Base-by-base conservation (phyloP, 768 basidiomycete species). In the Tephrocybe sp. region DNA sequence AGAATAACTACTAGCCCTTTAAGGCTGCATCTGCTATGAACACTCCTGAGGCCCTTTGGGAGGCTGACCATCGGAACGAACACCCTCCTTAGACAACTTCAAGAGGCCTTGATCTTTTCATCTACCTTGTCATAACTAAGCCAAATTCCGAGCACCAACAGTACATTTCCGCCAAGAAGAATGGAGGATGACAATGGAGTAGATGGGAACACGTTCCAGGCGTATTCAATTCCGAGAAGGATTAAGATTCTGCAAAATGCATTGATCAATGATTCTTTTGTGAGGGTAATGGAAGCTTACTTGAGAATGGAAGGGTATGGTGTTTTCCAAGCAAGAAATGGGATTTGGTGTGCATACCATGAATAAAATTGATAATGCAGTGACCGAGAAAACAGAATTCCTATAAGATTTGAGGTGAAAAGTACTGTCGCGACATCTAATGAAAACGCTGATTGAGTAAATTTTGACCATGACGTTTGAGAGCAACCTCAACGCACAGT, bases 321-420 rank as follows among this genome's bases (percentile, higher is more conserved):
- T 4, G 88, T 86, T 63, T 83, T 83, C 79, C 84, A 94, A 3
- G 82, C 72, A 23, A 98, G 67, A 62, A 95, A 85, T 1, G 96
- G 92, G 31, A 96, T 66, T 60, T 95, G 92, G 50, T 90, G 87
- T 9, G 87, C 91, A 65, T 98, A 98, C 97, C 97, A 99, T 5
- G 90, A 85, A 66, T 97, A 97, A 68, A 99, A 99, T 59, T 99
- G 97, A 65, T 98, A 98, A 65, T 99, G 97, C 39, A 99, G 71
- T 9, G 96, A 98, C 16, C 97, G 83, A 17, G 97, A 92, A 65
- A 91, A 97, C 6, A 90, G 55, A 32, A 98, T 87, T 14, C 97
- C 97, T 46, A 97, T 85, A 34, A 98, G 65, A 62, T 98, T 98
- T 13, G 89, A 89, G 1, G 92, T 95, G 73, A 92, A 92, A 5